These are phyloP conservation scores for Erodium maritimum DNA, from an alignment of 345 rosid genomes.

Conservation along the genomic window DNA sequence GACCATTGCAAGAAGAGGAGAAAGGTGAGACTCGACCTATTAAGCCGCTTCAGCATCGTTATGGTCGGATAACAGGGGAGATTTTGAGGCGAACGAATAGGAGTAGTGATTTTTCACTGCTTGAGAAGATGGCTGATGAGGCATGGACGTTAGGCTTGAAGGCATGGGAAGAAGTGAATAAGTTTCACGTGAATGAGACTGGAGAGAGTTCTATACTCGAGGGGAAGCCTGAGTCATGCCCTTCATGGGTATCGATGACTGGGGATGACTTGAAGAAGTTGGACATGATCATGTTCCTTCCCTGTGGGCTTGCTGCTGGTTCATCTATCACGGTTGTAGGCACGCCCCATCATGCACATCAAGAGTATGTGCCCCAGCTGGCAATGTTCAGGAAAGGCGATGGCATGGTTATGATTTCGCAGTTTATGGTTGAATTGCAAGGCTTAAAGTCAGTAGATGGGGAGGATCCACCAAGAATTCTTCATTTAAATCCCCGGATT, in stretches of 20 bases:
- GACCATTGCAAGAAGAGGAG: conserved; percentile 25
- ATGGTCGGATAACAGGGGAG: conserved; percentile 73
- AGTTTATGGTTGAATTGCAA: conserved; percentile 91
- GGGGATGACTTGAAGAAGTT: conserved; percentile 64
- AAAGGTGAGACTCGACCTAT: conserved; percentile 15
- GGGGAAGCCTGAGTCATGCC: conserved; percentile 54
- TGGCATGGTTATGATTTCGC: conserved; percentile 73
- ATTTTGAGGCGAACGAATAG: conserved; percentile 61
- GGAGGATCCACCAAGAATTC: conserved; percentile 91
- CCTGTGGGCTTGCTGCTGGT: conserved; percentile 92
- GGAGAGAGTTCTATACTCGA: conserved; percentile 27
- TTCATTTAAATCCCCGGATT: conserved; percentile 86
- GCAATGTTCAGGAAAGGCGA: conserved; percentile 34
- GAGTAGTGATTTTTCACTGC: conserved; percentile 42
- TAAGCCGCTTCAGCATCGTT: conserved; percentile 44
- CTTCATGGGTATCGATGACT: conserved; percentile 63
- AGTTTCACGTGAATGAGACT: conserved; percentile 32
- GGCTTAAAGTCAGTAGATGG: conserved; percentile 86
- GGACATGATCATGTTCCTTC: conserved; percentile 65
- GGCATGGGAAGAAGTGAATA: conserved; percentile 79
- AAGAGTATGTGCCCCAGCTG: conserved; percentile 71
- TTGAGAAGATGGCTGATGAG: conserved; percentile 85
- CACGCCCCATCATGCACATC: conserved; percentile 70
- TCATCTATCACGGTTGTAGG: conserved; percentile 88
- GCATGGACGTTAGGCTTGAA: conserved; percentile 85